Conservation (phyloP, 176 grass and related monocot genomes). For the Lolium perenne region DNA sequence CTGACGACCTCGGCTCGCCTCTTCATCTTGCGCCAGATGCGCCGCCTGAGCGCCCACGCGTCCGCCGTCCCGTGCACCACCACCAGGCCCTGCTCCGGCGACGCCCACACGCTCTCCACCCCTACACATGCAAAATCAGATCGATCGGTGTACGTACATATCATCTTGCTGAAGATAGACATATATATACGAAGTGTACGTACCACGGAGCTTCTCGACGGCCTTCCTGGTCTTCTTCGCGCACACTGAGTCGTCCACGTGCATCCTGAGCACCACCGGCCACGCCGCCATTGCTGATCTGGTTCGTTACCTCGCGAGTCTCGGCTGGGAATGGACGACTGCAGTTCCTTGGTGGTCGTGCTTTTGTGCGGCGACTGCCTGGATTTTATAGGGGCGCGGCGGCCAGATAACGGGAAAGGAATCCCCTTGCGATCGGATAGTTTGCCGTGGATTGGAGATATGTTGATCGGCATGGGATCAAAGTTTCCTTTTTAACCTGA, state of each 20-base stretch:
- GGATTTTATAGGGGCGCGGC: not conserved
- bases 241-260: not conserved
- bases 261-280: not conserved
- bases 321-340: not conserved
- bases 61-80: constrained; percentile 2
- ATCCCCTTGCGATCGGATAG: not conserved
- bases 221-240: not conserved
- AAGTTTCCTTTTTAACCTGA: not conserved
- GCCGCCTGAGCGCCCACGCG: not conserved
- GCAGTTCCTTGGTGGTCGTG: not conserved
- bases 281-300: not conserved
- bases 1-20: constrained; percentile 20
- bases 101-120: not conserved
- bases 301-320: not conserved
- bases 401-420: not conserved
- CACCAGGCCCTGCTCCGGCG: constrained; percentile 25
- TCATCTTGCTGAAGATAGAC: too few species aligned
- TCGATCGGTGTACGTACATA: too few species aligned
- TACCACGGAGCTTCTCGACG: not conserved
- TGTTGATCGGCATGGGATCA: not conserved
- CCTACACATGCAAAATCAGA: too few species aligned
- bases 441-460: not conserved
- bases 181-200: not conserved
- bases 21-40: not conserved
- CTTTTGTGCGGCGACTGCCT: not conserved